Evolutionary conservation across 352 stramenopile species (phyloP).

Genomic region (Globisporangium echinulatum): DNA sequence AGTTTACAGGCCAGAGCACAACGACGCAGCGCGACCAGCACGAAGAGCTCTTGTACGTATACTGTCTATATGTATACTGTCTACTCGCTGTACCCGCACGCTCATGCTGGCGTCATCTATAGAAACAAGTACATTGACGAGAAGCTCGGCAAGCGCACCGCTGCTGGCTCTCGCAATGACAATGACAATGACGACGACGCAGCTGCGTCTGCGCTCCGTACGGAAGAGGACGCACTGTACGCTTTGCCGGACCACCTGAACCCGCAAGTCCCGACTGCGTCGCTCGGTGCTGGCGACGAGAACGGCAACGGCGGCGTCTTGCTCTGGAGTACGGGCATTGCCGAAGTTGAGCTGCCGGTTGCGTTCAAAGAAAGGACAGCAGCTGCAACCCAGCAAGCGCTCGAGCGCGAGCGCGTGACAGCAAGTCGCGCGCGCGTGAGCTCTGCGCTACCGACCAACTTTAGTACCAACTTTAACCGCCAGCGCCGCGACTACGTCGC

Average conservation of each 20-base stretch:
- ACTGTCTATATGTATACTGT: neutral
- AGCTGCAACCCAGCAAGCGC: conserved; percentile 38
- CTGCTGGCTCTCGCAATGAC: neutral
- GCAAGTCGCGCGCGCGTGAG: conserved; percentile 16
- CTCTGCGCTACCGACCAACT: conserved; percentile 62
- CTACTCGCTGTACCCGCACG: no score
- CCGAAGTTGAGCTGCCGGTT: conserved; percentile 65
- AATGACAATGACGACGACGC: conserved; percentile 4
- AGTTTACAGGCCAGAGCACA: conserved; percentile 72
- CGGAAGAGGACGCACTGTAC: conserved; percentile 65
- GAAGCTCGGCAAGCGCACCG: conserved; percentile 41
- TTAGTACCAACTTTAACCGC: conserved; percentile 73
- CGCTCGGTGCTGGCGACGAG: conserved; percentile 26
- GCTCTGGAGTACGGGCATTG: conserved; percentile 72
- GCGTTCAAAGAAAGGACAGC: conserved; percentile 46
- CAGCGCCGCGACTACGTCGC: conserved; percentile 59
- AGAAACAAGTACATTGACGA: conserved; percentile 85
- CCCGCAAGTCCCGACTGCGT: conserved; percentile 26
- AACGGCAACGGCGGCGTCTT: conserved; percentile 57
- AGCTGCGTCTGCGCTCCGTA: conserved; percentile 13
- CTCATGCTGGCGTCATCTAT: neutral
- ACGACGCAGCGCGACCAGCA: conserved; percentile 62
- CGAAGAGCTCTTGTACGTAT: conserved; percentile 57
- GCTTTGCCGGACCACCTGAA: conserved; percentile 54
- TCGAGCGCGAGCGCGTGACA: conserved; percentile 24